Base-by-base conservation (phyloP, 768 basidiomycete species). In the Tricholomella constricta region DNA sequence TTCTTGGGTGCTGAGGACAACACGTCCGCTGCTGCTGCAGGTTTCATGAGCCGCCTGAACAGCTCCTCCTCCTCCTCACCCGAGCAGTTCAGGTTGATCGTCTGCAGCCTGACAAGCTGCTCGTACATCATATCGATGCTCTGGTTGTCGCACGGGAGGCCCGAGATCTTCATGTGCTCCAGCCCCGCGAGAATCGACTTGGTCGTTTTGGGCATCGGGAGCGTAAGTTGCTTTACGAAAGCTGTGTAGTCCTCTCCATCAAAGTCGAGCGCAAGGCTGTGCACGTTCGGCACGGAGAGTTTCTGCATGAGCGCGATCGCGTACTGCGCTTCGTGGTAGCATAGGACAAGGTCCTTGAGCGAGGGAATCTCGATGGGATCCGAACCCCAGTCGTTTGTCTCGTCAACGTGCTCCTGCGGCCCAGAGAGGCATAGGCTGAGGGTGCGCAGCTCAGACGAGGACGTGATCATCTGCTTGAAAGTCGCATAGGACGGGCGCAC, bases 391-490 rank as follows among this genome's bases (percentile, higher is more conserved):
- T 66, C 67, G 19, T 69, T 68, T 10, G 65, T 59, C 0, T 63
- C 66, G 7, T 67, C 60, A 8, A 73, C 72, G 14, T 62, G 54
- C 31, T 72, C 78, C 2, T 68, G 62, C 11, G 89, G 86, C 0
- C 88, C 85, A 9, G 88, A 87, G 41, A 72, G 61, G 32, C 72
- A 74, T 8, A 91, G 71, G 2, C 73, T 74, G 50, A 91, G 76
- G 2, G 64, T 73, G 26, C 73, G 65, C 8, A 91, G 76, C 34
- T 79, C 68, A 2, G 87, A 80, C 3, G 84, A 85, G 20, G 67
- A 59, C 9, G 68, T 64, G 34, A 91, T 63, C 17, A 88, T 82
- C 26, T 75, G 62, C 23, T 67, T 61, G 57, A 90, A 85, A 12
- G 78, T 74, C 9, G 60, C 53, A 67, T 78, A 87, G 3, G 78